phyloP scores from a whole-genome alignment of 2,329 filamentous ascomycete genomes.

The Xylaria sp. region DNA sequence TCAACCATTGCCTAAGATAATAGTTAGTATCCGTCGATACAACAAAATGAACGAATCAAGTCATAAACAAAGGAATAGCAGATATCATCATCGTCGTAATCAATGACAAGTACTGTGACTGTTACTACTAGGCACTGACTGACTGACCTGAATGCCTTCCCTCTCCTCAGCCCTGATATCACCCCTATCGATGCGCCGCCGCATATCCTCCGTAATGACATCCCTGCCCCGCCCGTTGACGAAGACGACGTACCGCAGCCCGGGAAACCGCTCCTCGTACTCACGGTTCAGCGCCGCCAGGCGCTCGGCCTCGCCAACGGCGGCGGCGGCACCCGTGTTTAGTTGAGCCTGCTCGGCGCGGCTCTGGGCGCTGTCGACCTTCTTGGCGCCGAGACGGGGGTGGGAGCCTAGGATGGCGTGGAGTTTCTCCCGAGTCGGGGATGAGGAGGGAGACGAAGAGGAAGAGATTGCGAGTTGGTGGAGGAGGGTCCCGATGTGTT shows the following conservation, averaged over 20 bases:
- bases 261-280: conserved; percentile 85
- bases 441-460: conserved; percentile 41
- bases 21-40: conserved; percentile 64
- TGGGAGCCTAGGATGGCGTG: conserved; percentile 82
- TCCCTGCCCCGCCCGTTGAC: conserved; percentile 82
- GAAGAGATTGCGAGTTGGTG: conserved; percentile 62
- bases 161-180: conserved; percentile 74
- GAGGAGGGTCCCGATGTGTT: conserved; percentile 72
- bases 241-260: conserved; percentile 89
- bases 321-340: conserved; percentile 60
- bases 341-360: conserved; percentile 84
- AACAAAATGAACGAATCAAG: not conserved
- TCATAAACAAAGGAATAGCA: not conserved
- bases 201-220: conserved; percentile 86
- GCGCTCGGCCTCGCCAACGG: conserved; percentile 65
- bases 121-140: not conserved
- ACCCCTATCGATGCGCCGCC: conserved; percentile 73
- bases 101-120: not conserved
- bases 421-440: conserved; percentile 64
- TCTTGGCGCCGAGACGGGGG: conserved; percentile 83
- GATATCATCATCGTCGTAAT: not conserved
- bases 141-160: conserved; percentile 71
- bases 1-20: conserved; percentile 90
- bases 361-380: conserved; percentile 84
- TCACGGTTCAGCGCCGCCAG: conserved; percentile 75